phyloP scores from a whole-genome alignment of 1,284 basidiomycete genomes.

The Trametes versicolor region DNA sequence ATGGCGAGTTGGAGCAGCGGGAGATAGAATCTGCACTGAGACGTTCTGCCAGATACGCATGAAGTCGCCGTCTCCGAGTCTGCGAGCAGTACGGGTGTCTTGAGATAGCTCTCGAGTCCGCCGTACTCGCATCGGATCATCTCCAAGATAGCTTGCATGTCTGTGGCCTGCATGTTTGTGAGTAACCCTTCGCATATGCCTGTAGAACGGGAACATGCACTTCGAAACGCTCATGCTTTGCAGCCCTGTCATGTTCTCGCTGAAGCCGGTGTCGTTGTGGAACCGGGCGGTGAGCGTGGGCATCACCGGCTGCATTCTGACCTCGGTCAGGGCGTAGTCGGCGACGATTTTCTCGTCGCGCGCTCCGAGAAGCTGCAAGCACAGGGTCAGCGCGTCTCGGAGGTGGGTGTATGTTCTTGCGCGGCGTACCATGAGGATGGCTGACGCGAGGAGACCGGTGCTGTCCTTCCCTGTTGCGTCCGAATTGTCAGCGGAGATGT shows the following conservation, averaged over 20 bases:
- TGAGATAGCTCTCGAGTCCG: conserved; percentile 48
- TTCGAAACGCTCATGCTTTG: conserved; percentile 50
- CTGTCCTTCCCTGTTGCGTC: conserved; percentile 57
- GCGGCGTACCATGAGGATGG: conserved; percentile 46
- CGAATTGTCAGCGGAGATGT: background rate
- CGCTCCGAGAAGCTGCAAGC: conserved; percentile 51
- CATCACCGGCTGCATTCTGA: conserved; percentile 49
- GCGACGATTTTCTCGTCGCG: conserved; percentile 50
- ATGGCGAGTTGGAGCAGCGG: background rate
- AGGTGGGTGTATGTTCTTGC: background rate
- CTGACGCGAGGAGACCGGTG: conserved; percentile 51
- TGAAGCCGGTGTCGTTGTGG: conserved; percentile 44
- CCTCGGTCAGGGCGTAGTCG: conserved; percentile 53
- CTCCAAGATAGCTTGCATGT: conserved; percentile 47
- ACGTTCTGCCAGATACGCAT: conserved; percentile 39
- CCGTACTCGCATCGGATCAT: conserved; percentile 50
- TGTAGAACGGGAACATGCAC: conserved; percentile 36
- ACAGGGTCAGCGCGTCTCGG: background rate
- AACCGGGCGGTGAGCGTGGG: conserved; percentile 47
- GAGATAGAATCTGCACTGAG: conserved; percentile 1
- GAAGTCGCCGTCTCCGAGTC: conserved; percentile 49
- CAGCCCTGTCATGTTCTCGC: conserved; percentile 50
- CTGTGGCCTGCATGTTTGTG: conserved; percentile 42
- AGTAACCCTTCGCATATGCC: background rate
- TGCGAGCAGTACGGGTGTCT: conserved; percentile 43